Evolutionary conservation across 2,329 filamentous ascomycete genomes (phyloP), one percentile per base, ranked within the genome.

Genomic region (Cercospora sesami): DNA sequence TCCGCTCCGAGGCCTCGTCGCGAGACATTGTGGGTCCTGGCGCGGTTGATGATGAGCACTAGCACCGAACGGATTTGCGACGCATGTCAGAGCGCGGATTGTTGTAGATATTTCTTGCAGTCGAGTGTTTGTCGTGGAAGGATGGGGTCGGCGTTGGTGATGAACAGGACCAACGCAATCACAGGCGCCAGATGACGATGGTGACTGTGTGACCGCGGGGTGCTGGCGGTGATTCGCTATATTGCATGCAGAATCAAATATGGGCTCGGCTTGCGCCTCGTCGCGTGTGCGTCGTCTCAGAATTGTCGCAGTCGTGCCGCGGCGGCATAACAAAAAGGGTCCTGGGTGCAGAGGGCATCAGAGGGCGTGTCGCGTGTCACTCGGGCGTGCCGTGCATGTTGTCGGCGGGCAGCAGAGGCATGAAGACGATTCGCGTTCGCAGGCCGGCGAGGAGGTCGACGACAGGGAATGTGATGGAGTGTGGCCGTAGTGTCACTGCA

Each of bases 11-110:
- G 30, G 65, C 60, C 55, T 65, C 51, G 31, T 66, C 64, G 33
- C 57, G 42, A 48, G 70, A 69, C 70, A 72, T 72, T 39, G 45
- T 64, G 62, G 57, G 42, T 58, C 26, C 23, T 12, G 31, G 61
- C 51, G 45, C 45, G 55, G 21, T 63, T 45, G 42, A 51, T 51
- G 39, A 51, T 51, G 57, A 28, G 23, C 45, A 31, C 30, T 57
- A 53, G 48, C 23, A 10, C 4, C 23, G n/a, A 55, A 31, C 31
- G 26, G 42, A 61, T 26, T 23, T 53, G 33, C 63, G 55, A 59
- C 57, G 58, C 58, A 53, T 60, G 63, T 45, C 55, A 51, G 57
- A n/a, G 36, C 36, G 28, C 42, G 33, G 26, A 48, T 16, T 30
- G 42, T 30, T 60, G 63, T 53, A 36, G 16, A 42, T 18, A 26